A percentile compares a stretch with the other conserved stretches of the same genome.
phyloP scores from a whole-genome alignment of 2,329 filamentous ascomycete genomes.

The Zelopaecilomyces penicillatus region DNA sequence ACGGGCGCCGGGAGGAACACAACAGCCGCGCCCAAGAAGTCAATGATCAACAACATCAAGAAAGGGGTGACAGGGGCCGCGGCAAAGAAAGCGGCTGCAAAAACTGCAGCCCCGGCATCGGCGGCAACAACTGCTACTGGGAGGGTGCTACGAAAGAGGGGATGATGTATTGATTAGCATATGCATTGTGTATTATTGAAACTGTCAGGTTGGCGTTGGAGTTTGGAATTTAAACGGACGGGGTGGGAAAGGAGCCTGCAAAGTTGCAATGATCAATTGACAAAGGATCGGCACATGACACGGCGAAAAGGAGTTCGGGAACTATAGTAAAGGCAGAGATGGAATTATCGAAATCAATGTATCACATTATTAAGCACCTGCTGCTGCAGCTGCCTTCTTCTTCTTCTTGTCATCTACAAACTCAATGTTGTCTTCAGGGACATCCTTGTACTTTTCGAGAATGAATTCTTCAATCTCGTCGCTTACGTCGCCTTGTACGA shows the following conservation, averaged over 20 bases:
- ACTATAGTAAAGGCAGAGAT: too few species aligned
- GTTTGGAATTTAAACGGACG: too few species aligned
- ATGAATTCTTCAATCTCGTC: slow-evolving; percentile 91
- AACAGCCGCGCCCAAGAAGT: slow-evolving; percentile 37
- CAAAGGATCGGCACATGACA: too few species aligned
- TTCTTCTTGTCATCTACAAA: slow-evolving; percentile 96
- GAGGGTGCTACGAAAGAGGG: slow-evolving; percentile 48
- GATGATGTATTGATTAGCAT: slow-evolving; percentile 16
- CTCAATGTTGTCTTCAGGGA: slow-evolving; percentile 94
- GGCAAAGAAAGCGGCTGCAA: slow-evolving; percentile 41
- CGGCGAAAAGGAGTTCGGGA: too few species aligned
- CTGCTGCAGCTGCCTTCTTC: slow-evolving; percentile 31
- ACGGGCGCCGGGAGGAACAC: slow-evolving; percentile 27
- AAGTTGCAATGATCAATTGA: too few species aligned
- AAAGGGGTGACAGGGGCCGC: slow-evolving; percentile 41
- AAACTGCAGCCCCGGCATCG: slow-evolving; percentile 29
- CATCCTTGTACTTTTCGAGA: slow-evolving; percentile 76
- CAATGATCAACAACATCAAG: slow-evolving; percentile 45
- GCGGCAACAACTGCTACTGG: slow-evolving; percentile 37
- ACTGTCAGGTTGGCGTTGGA: too few species aligned
- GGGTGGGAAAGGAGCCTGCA: too few species aligned
- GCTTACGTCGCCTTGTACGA: slow-evolving; percentile 93
- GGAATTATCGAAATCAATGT: too few species aligned
- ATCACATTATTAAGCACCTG: background rate
- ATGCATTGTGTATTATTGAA: too few species aligned